Evolutionary conservation across 1,139 yeast genomes (phyloP).

Genomic region (Candida sp.): DNA sequence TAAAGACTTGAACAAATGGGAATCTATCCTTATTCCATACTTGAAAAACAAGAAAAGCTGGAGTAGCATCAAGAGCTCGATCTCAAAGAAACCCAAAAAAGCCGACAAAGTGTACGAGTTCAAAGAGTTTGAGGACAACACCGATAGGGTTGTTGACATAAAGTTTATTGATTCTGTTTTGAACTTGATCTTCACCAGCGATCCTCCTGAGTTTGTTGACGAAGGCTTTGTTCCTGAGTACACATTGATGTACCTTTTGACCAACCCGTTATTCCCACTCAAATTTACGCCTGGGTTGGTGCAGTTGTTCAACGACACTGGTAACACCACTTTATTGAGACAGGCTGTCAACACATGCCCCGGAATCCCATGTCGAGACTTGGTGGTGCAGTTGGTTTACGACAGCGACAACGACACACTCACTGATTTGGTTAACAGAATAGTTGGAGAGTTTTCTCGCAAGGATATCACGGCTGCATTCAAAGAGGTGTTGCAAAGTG

Average conservation of each 20-base stretch:
- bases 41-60: slow-evolving; percentile 32
- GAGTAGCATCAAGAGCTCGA: slow-evolving; percentile 22
- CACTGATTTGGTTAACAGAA: slow-evolving; percentile 67
- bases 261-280: slow-evolving; percentile 86
- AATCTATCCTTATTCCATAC: slow-evolving; percentile 35
- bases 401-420: slow-evolving; percentile 65
- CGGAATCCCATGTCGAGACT: slow-evolving; percentile 64
- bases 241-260: slow-evolving; percentile 72
- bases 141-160: slow-evolving; percentile 71
- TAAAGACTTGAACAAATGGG: slow-evolving; percentile 31
- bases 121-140: slow-evolving; percentile 61
- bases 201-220: slow-evolving; percentile 21
- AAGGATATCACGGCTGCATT: slow-evolving; percentile 47
- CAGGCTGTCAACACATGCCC: slow-evolving; percentile 86
- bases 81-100: slow-evolving; percentile 18
- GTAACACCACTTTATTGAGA: slow-evolving; percentile 66
- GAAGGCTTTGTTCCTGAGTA: slow-evolving; percentile 53
- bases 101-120: slow-evolving; percentile 21
- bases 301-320: slow-evolving; percentile 38
- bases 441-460: slow-evolving; percentile 61
- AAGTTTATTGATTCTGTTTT: slow-evolving; percentile 57
- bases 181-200: slow-evolving; percentile 40
- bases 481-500: slow-evolving; percentile 23
- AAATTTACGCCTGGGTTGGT: slow-evolving; percentile 59
- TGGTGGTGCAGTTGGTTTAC: slow-evolving; percentile 56